Percentiles rank a stretch among this genome's conserved stretches.
phyloP scores from a whole-genome alignment of 306 rosid genomes.

The Begonia masoniana region DNA sequence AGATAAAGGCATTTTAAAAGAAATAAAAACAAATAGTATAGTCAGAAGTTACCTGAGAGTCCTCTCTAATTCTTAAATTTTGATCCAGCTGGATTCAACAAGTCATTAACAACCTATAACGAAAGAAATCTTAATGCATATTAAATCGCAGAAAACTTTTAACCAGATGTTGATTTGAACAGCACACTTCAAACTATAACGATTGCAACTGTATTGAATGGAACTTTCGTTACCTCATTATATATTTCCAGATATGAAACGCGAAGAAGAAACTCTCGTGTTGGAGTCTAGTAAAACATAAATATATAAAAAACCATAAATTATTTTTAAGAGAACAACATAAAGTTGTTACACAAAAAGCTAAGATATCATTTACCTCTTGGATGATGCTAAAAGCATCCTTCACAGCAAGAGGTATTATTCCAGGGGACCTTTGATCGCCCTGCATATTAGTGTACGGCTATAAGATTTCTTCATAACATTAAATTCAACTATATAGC shows the following conservation, averaged over 20 bases:
- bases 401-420: conserved; percentile 95
- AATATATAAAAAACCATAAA: conserved; percentile 14
- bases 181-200: not conserved
- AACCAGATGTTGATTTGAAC: conserved; percentile 2
- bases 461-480: conserved; percentile 13
- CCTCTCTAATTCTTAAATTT: conserved; percentile 95
- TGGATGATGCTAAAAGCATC: conserved; percentile 98
- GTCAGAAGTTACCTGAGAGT: conserved; percentile 56
- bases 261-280: conserved; percentile 91
- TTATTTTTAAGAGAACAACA: conserved; percentile 12
- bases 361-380: conserved; percentile 42
- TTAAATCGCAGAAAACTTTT: conserved; percentile 7
- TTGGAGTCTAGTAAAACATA: conserved; percentile 59
- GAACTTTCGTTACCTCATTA: conserved; percentile 67
- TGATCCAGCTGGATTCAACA: conserved; percentile 96
- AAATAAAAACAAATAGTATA: no score
- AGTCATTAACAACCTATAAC: conserved; percentile 90
- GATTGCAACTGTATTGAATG: conserved; percentile 7
- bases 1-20: no score
- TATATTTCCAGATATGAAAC: conserved; percentile 95
- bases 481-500: conserved; percentile 4
- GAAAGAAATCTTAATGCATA: conserved; percentile 18
- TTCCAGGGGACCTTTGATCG: conserved; percentile 98
- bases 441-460: conserved; percentile 48
- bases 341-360: conserved; percentile 2